phyloP scores from a whole-genome alignment of 176 grass and related monocot genomes.

The Leersia perrieri region DNA sequence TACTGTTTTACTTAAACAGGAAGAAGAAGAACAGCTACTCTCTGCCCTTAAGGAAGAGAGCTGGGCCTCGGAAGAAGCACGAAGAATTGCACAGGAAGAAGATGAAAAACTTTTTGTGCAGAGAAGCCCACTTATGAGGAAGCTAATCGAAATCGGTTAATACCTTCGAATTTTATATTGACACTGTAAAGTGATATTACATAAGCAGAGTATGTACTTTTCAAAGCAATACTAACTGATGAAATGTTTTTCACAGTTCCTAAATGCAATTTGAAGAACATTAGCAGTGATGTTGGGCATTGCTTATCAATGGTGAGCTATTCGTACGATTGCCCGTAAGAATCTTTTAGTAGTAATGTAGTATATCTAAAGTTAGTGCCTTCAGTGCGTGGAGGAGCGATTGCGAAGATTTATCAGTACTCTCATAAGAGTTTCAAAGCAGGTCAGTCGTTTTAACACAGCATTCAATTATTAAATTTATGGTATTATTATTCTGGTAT shows the following conservation, averaged over 20 bases:
- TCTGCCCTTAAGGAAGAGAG: conserved; percentile 82
- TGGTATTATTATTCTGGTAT: conserved; percentile 27
- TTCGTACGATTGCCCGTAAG: conserved; percentile 8
- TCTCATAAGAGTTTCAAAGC: conserved; percentile 93
- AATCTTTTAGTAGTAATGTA: conserved; percentile 2
- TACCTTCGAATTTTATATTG: conserved; percentile 27
- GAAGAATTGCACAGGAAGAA: conserved; percentile 86
- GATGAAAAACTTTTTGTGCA: conserved; percentile 87
- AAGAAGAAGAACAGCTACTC: conserved; percentile 93
- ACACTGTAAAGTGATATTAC: conserved; percentile 11
- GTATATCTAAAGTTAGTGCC: conserved; percentile 20
- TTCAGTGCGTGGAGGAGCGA: conserved; percentile 88
- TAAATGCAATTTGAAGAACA: conserved; percentile 65
- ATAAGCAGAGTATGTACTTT: conserved; percentile 13
- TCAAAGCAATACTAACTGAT: neutral
- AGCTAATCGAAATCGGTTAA: conserved; percentile 76
- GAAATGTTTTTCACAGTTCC: conserved; percentile 55
- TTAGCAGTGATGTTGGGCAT: conserved; percentile 63
- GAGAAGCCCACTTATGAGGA: conserved; percentile 75
- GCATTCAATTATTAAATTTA: neutral
- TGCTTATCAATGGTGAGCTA: conserved; percentile 91
- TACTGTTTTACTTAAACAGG: conserved; percentile 41
- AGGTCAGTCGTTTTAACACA: conserved; percentile 46
- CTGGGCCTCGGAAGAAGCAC: conserved; percentile 66
- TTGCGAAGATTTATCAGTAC: conserved; percentile 76